These are phyloP conservation scores for Leishmania tropica DNA, from an alignment of 208 protist species.

Conservation along the genomic window DNA sequence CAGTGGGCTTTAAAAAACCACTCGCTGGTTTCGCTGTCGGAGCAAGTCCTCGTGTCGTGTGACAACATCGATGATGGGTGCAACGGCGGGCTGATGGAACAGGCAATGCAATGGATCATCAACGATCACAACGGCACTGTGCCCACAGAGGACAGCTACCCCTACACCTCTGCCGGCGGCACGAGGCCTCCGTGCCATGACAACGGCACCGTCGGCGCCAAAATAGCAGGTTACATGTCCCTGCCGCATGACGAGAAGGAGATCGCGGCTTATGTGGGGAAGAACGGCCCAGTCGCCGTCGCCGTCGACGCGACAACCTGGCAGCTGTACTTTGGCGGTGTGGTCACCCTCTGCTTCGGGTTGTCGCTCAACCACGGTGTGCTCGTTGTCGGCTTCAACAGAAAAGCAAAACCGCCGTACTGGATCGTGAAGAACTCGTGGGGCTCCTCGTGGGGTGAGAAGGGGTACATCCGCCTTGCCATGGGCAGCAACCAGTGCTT, in stretches of 20 bases:
- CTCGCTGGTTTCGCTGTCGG: conserved; percentile 82
- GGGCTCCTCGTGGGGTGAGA: conserved; percentile 88
- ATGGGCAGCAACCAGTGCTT: conserved; percentile 86
- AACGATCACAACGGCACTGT: conserved; percentile 63
- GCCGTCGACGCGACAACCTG: conserved; percentile 92
- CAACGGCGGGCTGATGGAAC: conserved; percentile 91
- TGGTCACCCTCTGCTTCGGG: conserved; percentile 71
- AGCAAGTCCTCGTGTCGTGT: conserved; percentile 96
- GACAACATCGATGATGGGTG: conserved; percentile 86
- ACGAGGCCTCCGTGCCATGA: conserved; percentile 40
- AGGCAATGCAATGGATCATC: conserved; percentile 86
- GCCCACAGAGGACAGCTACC: conserved; percentile 83
- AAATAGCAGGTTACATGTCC: conserved; percentile 68
- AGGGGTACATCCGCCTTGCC: conserved; percentile 88
- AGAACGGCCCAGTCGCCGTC: conserved; percentile 86
- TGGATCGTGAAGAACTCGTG: conserved; percentile 94
- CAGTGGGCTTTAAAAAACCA: conserved; percentile 54
- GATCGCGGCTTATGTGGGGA: conserved; percentile 72
- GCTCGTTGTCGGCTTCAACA: conserved; percentile 87
- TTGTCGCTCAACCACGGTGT: conserved; percentile 89
- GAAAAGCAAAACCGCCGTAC: conserved; percentile 65
- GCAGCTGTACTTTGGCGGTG: conserved; percentile 79
- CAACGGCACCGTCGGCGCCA: conserved; percentile 54
- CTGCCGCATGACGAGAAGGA: conserved; percentile 74
- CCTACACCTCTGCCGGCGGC: conserved; percentile 78